Percentiles rank a stretch among this genome's conserved stretches.
Conservation (phyloP, 2,329 filamentous ascomycete species). For the Phaeosphaeria sp. region DNA sequence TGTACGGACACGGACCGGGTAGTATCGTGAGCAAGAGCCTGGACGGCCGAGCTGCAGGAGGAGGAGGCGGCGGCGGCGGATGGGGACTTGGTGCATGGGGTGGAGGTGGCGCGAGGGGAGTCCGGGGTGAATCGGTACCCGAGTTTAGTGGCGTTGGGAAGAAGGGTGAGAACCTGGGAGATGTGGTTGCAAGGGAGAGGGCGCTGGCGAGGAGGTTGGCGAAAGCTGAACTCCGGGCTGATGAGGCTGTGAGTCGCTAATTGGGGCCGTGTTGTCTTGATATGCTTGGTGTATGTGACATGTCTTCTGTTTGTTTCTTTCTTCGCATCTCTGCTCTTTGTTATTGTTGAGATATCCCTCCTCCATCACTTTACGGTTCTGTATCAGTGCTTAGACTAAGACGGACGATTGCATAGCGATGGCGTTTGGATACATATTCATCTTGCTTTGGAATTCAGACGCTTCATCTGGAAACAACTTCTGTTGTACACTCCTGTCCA, state of each 20-base stretch:
- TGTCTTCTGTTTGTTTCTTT: conserved; percentile 3
- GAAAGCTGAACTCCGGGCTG: conserved; percentile 32
- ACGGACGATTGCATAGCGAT: conserved; percentile 25
- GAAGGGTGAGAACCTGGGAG: conserved; percentile 29
- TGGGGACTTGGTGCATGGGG: conserved; percentile 41
- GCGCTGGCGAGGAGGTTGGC: conserved; percentile 34
- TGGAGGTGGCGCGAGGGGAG: conserved; percentile 32
- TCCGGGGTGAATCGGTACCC: conserved; percentile 22
- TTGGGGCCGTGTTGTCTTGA: background rate
- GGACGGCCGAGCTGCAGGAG: conserved; percentile 3
- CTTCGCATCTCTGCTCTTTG: conserved; percentile 4
- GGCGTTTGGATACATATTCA: conserved; percentile 15
- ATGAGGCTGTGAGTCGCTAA: conserved; percentile 23
- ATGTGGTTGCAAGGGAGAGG: conserved; percentile 37
- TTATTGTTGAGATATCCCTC: conserved; percentile 24
- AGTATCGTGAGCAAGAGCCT: conserved; percentile 21
- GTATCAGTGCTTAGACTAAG: background rate
- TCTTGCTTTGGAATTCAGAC: too few species aligned
- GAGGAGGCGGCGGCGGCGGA: too few species aligned
- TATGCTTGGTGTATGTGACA: background rate
- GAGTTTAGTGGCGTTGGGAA: conserved; percentile 21
- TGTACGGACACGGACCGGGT: conserved; percentile 66
- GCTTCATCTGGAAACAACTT: background rate
- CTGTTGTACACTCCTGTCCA: conserved; percentile 1
- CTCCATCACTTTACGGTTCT: conserved; percentile 10